These are phyloP conservation scores for Scheffersomyces lignicola DNA, from an alignment of 1,139 yeast species.

Conservation along the genomic window DNA sequence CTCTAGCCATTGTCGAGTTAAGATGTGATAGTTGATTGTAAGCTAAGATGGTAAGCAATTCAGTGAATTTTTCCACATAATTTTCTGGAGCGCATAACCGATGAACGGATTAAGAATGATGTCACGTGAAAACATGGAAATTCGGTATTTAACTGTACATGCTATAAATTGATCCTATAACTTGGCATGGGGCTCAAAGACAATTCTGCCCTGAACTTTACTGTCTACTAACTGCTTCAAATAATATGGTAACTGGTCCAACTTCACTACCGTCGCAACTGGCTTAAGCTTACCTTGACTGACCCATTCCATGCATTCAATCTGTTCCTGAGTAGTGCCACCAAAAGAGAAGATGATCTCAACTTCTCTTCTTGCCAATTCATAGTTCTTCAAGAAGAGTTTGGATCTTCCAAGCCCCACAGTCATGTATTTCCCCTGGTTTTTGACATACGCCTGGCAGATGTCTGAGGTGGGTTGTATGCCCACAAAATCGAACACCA, in stretches of 20 bases:
- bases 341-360: conserved; percentile 45
- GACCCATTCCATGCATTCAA: conserved; percentile 47
- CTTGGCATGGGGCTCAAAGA: conserved; percentile 31
- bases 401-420: conserved; percentile 45
- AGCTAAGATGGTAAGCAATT: no score
- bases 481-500: conserved; percentile 49
- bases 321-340: conserved; percentile 46
- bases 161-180: background rate
- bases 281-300: conserved; percentile 43
- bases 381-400: conserved; percentile 32
- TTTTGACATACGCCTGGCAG: conserved; percentile 34
- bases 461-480: conserved; percentile 34
- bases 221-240: conserved; percentile 39
- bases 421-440: conserved; percentile 41
- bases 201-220: conserved; percentile 45
- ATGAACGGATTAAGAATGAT: background rate
- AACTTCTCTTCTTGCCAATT: conserved; percentile 43
- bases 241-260: conserved; percentile 38
- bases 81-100: no score
- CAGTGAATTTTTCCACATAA: no score
- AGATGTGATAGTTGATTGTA: no score
- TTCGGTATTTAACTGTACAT: background rate
- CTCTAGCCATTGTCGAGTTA: conserved; percentile 54
- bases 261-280: conserved; percentile 27
- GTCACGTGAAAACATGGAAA: background rate